Conservation (phyloP, 192 early-diverging fungal species). For the Allomyces javanicus region DNA sequence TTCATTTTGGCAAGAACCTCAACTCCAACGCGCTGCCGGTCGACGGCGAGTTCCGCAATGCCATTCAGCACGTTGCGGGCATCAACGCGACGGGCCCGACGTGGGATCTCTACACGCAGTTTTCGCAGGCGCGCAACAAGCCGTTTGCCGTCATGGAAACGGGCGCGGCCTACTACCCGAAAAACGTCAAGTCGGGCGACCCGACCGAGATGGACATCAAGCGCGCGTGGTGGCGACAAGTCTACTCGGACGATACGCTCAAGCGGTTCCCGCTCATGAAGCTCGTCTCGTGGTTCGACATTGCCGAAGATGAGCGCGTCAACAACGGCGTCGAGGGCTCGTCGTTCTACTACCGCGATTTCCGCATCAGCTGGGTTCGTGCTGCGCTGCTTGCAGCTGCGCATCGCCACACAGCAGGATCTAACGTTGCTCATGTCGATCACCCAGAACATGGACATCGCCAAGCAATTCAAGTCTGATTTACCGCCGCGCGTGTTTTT, state of each 20-base stretch:
- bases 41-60: neutral
- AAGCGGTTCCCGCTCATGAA: neutral
- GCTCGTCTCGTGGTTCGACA: neutral
- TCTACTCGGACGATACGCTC: neutral
- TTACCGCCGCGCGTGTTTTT: too few species aligned
- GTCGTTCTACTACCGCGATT: neutral
- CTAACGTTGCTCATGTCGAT: too few species aligned
- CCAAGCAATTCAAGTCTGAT: too few species aligned
- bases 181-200: neutral
- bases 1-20: neutral
- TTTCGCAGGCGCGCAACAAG: neutral
- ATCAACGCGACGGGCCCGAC: neutral
- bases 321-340: neutral
- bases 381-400: too few species aligned
- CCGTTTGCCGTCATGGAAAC: constrained; percentile 4
- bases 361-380: neutral
- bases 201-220: neutral
- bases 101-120: neutral
- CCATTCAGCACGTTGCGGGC: neutral
- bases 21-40: neutral
- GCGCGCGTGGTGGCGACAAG: neutral
- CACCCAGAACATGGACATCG: too few species aligned
- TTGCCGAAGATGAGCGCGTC: neutral
- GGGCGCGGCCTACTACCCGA: neutral
- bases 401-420: too few species aligned